A percentile compares a stretch with the other conserved stretches of the same genome.
phyloP scores from a whole-genome alignment of 306 rosid species.

The Begonia masoniana region DNA sequence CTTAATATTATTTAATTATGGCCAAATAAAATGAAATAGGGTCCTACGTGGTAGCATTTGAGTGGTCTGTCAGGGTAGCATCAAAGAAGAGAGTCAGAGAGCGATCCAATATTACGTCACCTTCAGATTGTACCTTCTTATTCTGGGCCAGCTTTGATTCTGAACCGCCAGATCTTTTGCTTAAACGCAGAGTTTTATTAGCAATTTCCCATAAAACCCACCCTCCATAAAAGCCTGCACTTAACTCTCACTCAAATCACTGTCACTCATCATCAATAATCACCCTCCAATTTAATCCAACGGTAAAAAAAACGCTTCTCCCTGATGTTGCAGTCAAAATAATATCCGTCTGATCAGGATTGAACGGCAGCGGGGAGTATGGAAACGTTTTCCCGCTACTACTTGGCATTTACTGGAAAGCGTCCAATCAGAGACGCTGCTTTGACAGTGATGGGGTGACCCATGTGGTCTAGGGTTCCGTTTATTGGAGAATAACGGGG shows the following conservation, averaged over 20 bases:
- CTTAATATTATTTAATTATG: no score
- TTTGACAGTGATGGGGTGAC: constrained; percentile 9
- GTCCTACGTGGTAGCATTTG: constrained; percentile 1
- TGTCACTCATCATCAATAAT: background rate
- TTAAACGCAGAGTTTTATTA: constrained; percentile 7
- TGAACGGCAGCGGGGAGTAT: background rate
- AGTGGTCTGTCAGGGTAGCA: background rate
- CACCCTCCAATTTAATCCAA: background rate
- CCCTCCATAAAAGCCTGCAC: background rate
- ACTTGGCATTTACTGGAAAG: background rate
- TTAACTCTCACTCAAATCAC: constrained; percentile 1
- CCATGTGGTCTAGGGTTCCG: constrained; percentile 10
- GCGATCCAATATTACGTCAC: constrained; percentile 25
- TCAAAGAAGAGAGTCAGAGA: background rate
- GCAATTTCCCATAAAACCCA: constrained; percentile 19
- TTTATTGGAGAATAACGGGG: background rate
- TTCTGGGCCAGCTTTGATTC: constrained; percentile 5
- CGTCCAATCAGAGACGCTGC: constrained; percentile 9
- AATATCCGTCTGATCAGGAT: constrained; percentile 2
- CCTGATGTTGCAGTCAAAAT: background rate
- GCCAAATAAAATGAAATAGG: no score
- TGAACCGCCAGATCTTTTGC: constrained; percentile 26
- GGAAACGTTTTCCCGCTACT: background rate
- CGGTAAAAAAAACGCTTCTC: background rate
- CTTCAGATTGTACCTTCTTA: constrained; percentile 14